These are phyloP conservation scores for Aurinia saxatilis DNA, from an alignment of 345 rosid genomes.

Conservation along the genomic window DNA sequence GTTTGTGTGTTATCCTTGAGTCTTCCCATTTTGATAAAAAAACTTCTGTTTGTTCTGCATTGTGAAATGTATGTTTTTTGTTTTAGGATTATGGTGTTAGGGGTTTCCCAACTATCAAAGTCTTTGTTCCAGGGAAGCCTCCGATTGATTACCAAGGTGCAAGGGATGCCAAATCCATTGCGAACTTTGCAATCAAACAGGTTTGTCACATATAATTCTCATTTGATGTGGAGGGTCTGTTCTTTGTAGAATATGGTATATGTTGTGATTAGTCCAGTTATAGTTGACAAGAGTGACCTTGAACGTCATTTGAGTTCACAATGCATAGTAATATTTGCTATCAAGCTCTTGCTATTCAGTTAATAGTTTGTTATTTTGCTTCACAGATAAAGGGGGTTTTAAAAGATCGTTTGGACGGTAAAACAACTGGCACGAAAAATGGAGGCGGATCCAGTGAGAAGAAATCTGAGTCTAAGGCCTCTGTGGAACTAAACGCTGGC, in stretches of 20 bases:
- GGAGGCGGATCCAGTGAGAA: constrained; percentile 56
- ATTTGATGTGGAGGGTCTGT: too few species aligned
- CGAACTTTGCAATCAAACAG: constrained; percentile 62
- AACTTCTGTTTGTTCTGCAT: background rate
- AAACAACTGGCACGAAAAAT: constrained; percentile 58
- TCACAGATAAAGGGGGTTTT: constrained; percentile 65
- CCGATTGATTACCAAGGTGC: constrained; percentile 93
- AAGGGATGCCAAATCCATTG: constrained; percentile 79
- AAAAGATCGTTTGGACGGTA: constrained; percentile 77
- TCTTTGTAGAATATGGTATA: too few species aligned
- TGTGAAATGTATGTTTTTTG: background rate
- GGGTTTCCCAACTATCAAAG: constrained; percentile 93
- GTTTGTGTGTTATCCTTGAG: too few species aligned
- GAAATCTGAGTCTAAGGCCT: constrained; percentile 61
- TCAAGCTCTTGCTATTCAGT: background rate
- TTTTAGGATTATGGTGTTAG: constrained; percentile 76
- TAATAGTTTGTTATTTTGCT: background rate
- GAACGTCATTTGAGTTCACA: background rate
- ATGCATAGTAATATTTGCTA: background rate
- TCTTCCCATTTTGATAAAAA: too few species aligned
- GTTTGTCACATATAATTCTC: constrained; percentile 29
- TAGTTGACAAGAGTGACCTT: background rate
- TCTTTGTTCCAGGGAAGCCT: constrained; percentile 80
- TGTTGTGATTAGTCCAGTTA: background rate
- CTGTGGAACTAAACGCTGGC: constrained; percentile 62